Base-by-base conservation (phyloP, 192 early-diverging fungal species). In the Linnemannia hyalina region DNA sequence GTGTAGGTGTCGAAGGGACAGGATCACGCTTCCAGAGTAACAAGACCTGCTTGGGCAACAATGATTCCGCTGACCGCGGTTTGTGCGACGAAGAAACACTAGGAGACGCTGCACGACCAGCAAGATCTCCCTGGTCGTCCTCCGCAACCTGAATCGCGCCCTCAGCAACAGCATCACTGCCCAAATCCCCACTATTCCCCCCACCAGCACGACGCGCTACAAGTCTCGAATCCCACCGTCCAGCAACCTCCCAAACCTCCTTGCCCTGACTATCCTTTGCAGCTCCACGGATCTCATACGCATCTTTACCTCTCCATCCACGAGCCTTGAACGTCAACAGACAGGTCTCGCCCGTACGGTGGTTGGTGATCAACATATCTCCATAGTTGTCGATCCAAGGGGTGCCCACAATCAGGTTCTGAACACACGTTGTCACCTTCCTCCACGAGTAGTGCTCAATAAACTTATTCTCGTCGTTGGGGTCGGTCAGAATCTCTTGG, bases 321-420 rank as follows among this genome's bases (percentile, higher is more conserved):
- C 93, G 92, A 38, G 93, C 93, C 88, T 95, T 93, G 88, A 97
- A 97, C 0, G 94, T 96, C 74, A 98, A 83, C 26, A 88, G 85
- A 74, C 94, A 95, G n/a, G 74, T 76, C 74, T 98, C 96, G 46
- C 95, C 95, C 0, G 97, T 97, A n/a, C 94, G 91, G 87, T 94
- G 94, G 88, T 98, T 98, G 20, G 85, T 81, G 26, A 97, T 91
- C n/a, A 93, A 83, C 88, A 98, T 93, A 75, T 98, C 97, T 49
- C 97, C 97, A 80, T 94, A 93, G 79, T 96, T 94, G 76, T 97
- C 96, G 76, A 98, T 95, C 92, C 93, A 95, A 29, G 96, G 93
- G 68, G 90, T 95, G 35, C 96, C 97, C 10, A 95, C 89, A 88
- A 98, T 97, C 74, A 98, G 88, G 86, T 97, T 97, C 70, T 97